Base-by-base conservation (phyloP, 306 rosid genomes). In the Begonia masoniana region DNA sequence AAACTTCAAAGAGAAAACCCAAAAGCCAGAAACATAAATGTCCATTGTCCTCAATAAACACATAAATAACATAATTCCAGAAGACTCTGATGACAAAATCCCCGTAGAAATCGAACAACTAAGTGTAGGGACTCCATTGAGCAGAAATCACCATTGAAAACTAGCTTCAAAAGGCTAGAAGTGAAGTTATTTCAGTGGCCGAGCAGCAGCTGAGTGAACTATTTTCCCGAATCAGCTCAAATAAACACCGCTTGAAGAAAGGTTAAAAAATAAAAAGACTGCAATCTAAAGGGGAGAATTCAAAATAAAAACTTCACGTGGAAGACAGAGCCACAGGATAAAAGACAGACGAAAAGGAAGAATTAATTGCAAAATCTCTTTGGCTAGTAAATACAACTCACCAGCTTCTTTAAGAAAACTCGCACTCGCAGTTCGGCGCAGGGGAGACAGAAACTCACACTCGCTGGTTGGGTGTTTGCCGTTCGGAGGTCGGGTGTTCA, bases 251-350 rank as follows among this genome's bases (percentile, higher is more conserved):
- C 13, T 10, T 0, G 15, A 45, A 45, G 9, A 11, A 11, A 45
- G 13, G 13, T 45, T 10, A 11, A 5, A 45, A 45, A 45, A 45
- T 4, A 45, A n/a, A 45, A 50, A 50, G 39, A 31, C 39, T 10
- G 57, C 67, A 47, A 54, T 49, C 64, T 55, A 47, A 17, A 50
- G 19, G 1, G 45, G 50, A 41, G 41, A 53, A 61, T 14, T 23
- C 45, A 23, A 41, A 14, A 15, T 43, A 36, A 42, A 61, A 53
- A 10, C 46, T 45, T 35, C 49, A 56, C 58, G 74, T 55, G 68
- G 68, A 70, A 62, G 68, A 65, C 70, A 72, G 72, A 68, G 61
- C 48, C 64, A 71, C 71, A 57, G 54, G 41, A 39, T 47, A 61
- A 64, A 49, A 43, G 58, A 55, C 42, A 62, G 63, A 13, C 43